Base-by-base conservation (phyloP, 768 basidiomycete species). In the Lepiota venenata region DNA sequence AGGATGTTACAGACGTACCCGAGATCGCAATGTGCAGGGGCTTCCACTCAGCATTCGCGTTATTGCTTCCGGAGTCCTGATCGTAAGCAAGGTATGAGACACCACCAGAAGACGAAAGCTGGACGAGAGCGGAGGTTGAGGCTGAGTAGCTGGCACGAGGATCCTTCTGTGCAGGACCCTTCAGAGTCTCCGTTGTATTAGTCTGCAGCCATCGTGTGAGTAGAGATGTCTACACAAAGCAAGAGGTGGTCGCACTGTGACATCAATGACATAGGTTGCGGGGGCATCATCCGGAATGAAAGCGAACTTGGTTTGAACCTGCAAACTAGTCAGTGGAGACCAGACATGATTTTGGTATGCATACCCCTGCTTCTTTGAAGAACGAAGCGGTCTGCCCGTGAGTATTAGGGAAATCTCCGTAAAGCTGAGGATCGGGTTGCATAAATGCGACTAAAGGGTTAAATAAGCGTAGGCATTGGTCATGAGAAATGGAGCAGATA, bases 281-380 rank as follows among this genome's bases (percentile, higher is more conserved):
- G 85, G 85, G 52, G 80, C 81, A 62, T 91, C 88, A 63, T 83
- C 76, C 20, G 91, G 90, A 52, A 92, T 76, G 70, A 83, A 93
- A 2, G 85, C 85, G 66, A 90, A 86, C 64, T 87, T 80, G 57
- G 84, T 74, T 62, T 88, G 88, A 18, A 85, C 82, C 80, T 85
- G 48, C 9, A 45, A 9, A 43, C 20, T 4, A 20, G 45, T 47
- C 38, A 37, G 32, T 20, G 9, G 43, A 10, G 1, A 27, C n/a
- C 16, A 53, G 27, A 21, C 29, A 43, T 6, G 20, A 22, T n/a
- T 11, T 11, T 20, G 21, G 15, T 36, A 29, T 29, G 62, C 81
- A 49, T 66, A 82, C 86, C 45, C 77, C 80, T 37, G 57, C 56
- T 0, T 68, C 66, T 60, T 78, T 75, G 74, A 90, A 91, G 70